Evolutionary conservation across 805 yeast genomes (phyloP), one percentile per base, ranked within the genome.

Genomic region (Kluyveromyces nonfermentans): DNA sequence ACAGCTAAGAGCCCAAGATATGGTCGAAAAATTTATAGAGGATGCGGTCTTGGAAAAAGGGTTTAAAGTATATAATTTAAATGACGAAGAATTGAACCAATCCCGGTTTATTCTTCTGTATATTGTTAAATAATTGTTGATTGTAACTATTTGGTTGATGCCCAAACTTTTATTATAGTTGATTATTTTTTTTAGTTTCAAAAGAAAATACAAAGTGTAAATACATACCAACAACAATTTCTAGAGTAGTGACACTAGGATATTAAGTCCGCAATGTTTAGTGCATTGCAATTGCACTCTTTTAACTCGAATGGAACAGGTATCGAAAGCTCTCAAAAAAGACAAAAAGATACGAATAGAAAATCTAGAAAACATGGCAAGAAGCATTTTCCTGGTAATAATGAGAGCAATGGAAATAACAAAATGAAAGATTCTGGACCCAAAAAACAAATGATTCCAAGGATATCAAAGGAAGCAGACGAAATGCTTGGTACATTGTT

Each of bases 1-100:
- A 8, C 68, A 63, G 34, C 41, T 63, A 32, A 47, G 67, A 40
- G 55, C 64, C 2, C 60, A 63, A 41, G 61, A 55, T 6, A 54
- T 61, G 1, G 45, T 59, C 1, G 47, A 56, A 9, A 42, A 40
- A 7, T 63, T 63, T 41, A 45, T 63, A 15, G 58, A 57, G 18
- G 46, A 49, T 16, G 60, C 63, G 1, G 35, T 62, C 12, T 31
- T 49, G 2, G 54, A 57, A 14, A 43, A 50, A 21, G 33, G 49
- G 2, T 42, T 62, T 3, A 46, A 47, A 4, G 51, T 60, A 7
- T 40, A 43, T 35, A 47, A 51, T n/a, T 38, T 60, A 7, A 41
- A 46, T 2, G 56, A 55, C 33, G 21, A 43, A 6, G 16, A 44
- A 2, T 35, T 59, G 15, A 46, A 52, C 5, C 20, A 37, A 3